A percentile compares a stretch with the other conserved stretches of the same genome.
Conservation (phyloP, 257 asterid species). For the Cruciata laevipes region DNA sequence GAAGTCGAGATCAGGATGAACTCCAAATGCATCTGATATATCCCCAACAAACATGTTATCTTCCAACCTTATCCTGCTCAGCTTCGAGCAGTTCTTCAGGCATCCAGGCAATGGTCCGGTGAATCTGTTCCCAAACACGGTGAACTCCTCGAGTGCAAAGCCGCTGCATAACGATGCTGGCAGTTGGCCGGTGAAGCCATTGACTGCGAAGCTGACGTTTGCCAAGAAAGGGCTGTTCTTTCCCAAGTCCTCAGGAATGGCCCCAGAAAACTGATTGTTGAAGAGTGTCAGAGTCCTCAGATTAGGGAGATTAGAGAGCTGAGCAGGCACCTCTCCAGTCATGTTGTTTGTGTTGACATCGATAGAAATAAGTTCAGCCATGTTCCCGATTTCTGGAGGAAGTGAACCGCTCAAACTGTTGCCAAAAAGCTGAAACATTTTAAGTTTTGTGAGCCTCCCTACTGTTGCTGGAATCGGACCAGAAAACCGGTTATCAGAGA, state of each 20-base stretch:
- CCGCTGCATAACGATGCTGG: constrained; percentile 56
- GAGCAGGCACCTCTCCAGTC: constrained; percentile 54
- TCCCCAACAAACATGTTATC: constrained; percentile 56
- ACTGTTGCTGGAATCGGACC: constrained; percentile 57
- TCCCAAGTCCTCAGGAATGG: constrained; percentile 57
- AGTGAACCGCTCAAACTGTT: constrained; percentile 55
- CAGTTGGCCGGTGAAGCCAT: constrained; percentile 61
- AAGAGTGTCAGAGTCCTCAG: constrained; percentile 33
- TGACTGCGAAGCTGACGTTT: constrained; percentile 44
- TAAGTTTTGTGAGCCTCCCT: constrained; percentile 43
- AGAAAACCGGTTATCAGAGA: constrained; percentile 45
- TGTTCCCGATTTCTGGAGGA: constrained; percentile 52
- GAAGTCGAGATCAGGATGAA: constrained; percentile 44
- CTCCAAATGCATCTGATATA: constrained; percentile 29
- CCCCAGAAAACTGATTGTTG: constrained; percentile 47
- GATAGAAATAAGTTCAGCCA: constrained; percentile 26
- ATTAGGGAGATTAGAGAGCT: constrained; percentile 39
- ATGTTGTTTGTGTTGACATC: constrained; percentile 45
- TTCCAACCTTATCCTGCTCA: constrained; percentile 48
- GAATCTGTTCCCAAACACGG: constrained; percentile 46
- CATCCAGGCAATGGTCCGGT: constrained; percentile 64
- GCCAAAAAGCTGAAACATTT: constrained; percentile 31
- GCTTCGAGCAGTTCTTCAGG: constrained; percentile 50
- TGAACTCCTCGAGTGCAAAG: constrained; percentile 40
- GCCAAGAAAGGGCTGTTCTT: constrained; percentile 31